Conservation (phyloP, 805 yeast species). For the Zygoascus ofunaensis region DNA sequence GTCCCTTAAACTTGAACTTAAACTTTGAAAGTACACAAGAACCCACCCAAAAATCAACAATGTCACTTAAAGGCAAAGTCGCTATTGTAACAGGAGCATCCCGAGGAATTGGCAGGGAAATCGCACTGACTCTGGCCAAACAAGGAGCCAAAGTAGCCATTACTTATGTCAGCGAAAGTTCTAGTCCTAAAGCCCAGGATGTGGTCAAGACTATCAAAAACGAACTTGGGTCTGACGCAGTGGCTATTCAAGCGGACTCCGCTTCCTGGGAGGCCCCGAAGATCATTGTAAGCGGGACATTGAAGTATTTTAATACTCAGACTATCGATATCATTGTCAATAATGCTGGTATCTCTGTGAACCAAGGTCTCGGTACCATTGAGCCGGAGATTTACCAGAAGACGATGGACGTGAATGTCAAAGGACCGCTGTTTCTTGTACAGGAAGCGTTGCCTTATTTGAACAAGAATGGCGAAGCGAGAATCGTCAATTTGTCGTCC, state of each 20-base stretch:
- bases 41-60: too few relatives aligned
- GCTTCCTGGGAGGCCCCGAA: slow-evolving; percentile 9
- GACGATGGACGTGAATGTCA: slow-evolving; percentile 49
- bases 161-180: slow-evolving; percentile 8
- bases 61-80: slow-evolving; percentile 8
- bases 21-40: too few relatives aligned
- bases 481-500: slow-evolving; percentile 48
- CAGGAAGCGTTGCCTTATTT: slow-evolving; percentile 55
- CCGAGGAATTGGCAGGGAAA: slow-evolving; percentile 43
- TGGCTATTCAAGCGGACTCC: slow-evolving; percentile 14
- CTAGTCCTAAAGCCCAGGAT: neutral
- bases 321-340: slow-evolving; percentile 42
- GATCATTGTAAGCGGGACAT: slow-evolving; percentile 8
- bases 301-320: slow-evolving; percentile 1
- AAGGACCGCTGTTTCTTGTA: slow-evolving; percentile 51
- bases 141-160: slow-evolving; percentile 36
- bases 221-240: neutral
- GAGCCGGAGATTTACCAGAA: slow-evolving; percentile 50
- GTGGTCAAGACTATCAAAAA: neutral
- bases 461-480: slow-evolving; percentile 34
- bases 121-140: slow-evolving; percentile 40
- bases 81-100: slow-evolving; percentile 40
- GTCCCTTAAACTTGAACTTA: too few relatives aligned
- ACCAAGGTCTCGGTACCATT: slow-evolving; percentile 53
- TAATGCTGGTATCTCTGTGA: slow-evolving; percentile 56